Percentiles rank a stretch among this genome's conserved stretches.
Evolutionary conservation across 257 asterid species (phyloP).

Genomic region (Salvia miltiorrhiza): DNA sequence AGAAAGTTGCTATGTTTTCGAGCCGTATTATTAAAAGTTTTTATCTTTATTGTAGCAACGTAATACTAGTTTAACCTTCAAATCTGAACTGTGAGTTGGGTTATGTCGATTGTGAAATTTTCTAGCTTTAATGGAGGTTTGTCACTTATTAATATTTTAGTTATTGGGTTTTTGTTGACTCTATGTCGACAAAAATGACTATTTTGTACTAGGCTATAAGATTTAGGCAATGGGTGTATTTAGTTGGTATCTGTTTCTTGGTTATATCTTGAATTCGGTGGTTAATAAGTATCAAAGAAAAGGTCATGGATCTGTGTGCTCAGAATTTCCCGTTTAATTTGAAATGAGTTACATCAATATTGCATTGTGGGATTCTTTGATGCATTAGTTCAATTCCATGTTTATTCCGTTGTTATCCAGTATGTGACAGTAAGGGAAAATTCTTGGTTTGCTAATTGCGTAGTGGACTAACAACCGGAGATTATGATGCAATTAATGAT

Average conservation of each 20-base stretch:
- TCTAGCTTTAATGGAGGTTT: background rate
- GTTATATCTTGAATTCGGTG: background rate
- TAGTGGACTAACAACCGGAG: background rate
- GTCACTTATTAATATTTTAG: background rate
- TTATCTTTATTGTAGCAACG: constrained; percentile 10
- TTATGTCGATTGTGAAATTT: background rate
- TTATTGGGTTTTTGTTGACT: background rate
- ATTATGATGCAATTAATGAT: background rate
- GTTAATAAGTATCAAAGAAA: background rate
- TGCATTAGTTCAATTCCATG: constrained; percentile 5
- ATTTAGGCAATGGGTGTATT: background rate
- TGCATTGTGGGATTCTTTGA: background rate
- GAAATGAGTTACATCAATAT: background rate
- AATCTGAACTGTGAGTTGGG: background rate
- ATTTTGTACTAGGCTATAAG: background rate
- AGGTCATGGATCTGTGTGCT: background rate
- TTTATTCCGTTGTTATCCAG: background rate
- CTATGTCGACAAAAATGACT: background rate
- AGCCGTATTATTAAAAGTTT: constrained; percentile 18
- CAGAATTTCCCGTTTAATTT: background rate
- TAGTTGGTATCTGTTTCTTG: background rate
- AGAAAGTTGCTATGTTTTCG: constrained; percentile 21
- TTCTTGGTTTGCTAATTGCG: background rate
- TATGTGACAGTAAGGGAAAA: background rate
- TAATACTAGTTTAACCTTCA: constrained; percentile 2